Conservation (phyloP, 331 rosid genomes). For the Spiraea crenata region DNA sequence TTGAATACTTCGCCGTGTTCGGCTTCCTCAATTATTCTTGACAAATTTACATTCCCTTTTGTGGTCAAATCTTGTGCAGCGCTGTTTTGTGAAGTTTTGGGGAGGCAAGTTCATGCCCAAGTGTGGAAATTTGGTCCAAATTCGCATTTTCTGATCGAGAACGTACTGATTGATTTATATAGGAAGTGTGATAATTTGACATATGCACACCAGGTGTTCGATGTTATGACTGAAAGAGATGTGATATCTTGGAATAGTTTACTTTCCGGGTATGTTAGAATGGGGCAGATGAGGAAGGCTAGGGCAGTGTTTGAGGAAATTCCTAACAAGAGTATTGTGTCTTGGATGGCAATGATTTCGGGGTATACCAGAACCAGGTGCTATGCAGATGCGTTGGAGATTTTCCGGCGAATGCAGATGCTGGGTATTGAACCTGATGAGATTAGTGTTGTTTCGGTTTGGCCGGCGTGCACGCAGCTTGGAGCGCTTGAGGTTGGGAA, state of each 20-base stretch:
- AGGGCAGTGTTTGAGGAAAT: constrained; percentile 55
- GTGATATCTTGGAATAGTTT: constrained; percentile 64
- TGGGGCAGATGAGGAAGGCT: constrained; percentile 62
- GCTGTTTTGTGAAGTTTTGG: constrained; percentile 35
- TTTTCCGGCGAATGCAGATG: constrained; percentile 63
- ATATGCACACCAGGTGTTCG: constrained; percentile 49
- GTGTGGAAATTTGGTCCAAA: constrained; percentile 46
- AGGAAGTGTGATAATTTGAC: constrained; percentile 44
- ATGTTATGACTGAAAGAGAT: constrained; percentile 50
- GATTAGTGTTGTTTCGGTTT: constrained; percentile 58
- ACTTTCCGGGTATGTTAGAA: constrained; percentile 52
- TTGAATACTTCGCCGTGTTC: too few relatives aligned
- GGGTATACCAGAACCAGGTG: constrained; percentile 55
- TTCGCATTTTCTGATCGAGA: constrained; percentile 42
- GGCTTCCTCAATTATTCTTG: constrained; percentile 35
- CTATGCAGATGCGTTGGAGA: constrained; percentile 47
- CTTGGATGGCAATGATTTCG: constrained; percentile 68
- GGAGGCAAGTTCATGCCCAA: constrained; percentile 63
- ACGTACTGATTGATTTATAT: constrained; percentile 55
- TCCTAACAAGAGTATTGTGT: constrained; percentile 60
- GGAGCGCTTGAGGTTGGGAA: constrained; percentile 81
- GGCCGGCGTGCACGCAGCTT: constrained; percentile 69
- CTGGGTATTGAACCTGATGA: constrained; percentile 67
- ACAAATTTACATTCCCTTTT: constrained; percentile 64
- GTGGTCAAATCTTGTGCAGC: constrained; percentile 61